phyloP scores from a whole-genome alignment of 2,329 filamentous ascomycete species.

The Fusarium anthophilum region DNA sequence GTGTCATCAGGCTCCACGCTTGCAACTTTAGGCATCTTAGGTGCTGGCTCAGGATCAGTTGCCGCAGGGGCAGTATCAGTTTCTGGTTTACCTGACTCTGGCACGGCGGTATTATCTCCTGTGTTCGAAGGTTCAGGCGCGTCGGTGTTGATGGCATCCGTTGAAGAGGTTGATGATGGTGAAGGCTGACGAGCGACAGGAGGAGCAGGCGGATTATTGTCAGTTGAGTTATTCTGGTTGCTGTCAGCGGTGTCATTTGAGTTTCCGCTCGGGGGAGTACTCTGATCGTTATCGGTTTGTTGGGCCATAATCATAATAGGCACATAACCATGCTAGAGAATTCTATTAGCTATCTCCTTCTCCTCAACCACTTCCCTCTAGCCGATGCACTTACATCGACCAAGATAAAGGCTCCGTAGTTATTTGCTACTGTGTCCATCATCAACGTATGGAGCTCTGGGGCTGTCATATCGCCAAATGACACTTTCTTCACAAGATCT shows the following conservation, averaged over 20 bases:
- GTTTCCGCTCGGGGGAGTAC: neutral
- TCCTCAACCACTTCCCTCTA: neutral
- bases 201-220: neutral
- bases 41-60: neutral
- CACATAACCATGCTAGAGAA: slow-evolving; percentile 8
- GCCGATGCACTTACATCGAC: slow-evolving; percentile 32
- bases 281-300: neutral
- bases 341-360: neutral
- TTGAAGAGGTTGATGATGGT: neutral
- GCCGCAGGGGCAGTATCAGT: neutral
- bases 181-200: neutral
- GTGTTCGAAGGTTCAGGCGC: neutral
- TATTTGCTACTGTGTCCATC: slow-evolving; percentile 15
- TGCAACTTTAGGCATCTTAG: neutral
- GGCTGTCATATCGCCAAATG: slow-evolving; percentile 39
- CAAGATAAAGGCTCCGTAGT: slow-evolving; percentile 35
- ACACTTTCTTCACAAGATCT: slow-evolving; percentile 44
- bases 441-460: slow-evolving; percentile 40
- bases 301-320: slow-evolving; percentile 8
- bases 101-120: neutral
- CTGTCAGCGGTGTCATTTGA: neutral
- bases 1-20: neutral
- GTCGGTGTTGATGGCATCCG: neutral
- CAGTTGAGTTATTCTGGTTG: neutral
- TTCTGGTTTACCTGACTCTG: neutral